Conservation (phyloP, 2,329 filamentous ascomycete genomes). For the Huntiella decipiens region DNA sequence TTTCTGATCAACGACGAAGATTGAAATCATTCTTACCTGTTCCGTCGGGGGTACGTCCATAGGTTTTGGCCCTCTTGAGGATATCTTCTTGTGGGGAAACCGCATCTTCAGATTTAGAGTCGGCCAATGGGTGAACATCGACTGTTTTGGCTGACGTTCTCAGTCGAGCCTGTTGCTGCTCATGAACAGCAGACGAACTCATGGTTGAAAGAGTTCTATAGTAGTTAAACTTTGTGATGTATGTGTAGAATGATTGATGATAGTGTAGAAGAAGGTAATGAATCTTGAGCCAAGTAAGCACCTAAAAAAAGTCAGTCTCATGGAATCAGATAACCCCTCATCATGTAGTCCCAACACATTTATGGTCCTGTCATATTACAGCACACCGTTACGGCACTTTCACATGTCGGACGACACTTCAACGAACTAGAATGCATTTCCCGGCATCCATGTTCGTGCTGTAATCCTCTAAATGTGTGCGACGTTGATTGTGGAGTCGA, state of each 20-base stretch:
- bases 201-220: constrained; percentile 6
- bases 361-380: too few relatives aligned
- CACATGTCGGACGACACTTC: too few relatives aligned
- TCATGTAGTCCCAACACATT: too few relatives aligned
- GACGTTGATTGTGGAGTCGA: too few relatives aligned
- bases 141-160: background rate
- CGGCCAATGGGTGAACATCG: constrained; percentile 2
- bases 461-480: too few relatives aligned
- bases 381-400: too few relatives aligned
- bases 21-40: constrained; percentile 44
- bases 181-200: constrained; percentile 10
- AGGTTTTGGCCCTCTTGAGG: constrained; percentile 41
- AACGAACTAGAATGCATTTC: too few relatives aligned
- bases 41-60: constrained; percentile 77
- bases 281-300: background rate
- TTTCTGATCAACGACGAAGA: background rate
- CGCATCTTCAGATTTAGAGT: background rate
- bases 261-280: background rate
- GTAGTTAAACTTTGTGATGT: too few relatives aligned
- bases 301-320: background rate
- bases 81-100: background rate
- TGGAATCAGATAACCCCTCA: too few relatives aligned
- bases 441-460: too few relatives aligned
- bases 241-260: too few relatives aligned
- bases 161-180: background rate